Conservation (phyloP, 2,329 filamentous ascomycete genomes). For the Apiospora sp. region DNA sequence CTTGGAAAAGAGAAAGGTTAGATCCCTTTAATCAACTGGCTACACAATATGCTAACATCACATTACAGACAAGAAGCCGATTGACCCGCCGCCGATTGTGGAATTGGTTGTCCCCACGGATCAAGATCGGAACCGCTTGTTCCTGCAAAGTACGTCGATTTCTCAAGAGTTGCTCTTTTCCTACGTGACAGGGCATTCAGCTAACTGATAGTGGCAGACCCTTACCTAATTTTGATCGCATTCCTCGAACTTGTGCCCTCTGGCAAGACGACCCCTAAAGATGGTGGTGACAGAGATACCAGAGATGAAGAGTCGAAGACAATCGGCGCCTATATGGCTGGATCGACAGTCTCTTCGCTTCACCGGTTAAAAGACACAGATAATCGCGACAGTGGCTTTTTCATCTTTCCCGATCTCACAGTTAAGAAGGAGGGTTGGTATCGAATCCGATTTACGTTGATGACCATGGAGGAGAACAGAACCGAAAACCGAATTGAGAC, state of each 20-base stretch:
- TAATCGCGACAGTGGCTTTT: conserved; percentile 83
- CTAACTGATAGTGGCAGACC: conserved; percentile 33
- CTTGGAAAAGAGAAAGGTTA: conserved; percentile 27
- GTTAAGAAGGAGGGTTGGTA: conserved; percentile 77
- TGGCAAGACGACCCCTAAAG: neutral
- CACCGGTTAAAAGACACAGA: conserved; percentile 82
- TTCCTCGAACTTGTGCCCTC: neutral
- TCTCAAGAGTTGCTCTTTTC: neutral
- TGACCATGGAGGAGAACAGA: conserved; percentile 63
- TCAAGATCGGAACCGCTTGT: conserved; percentile 56
- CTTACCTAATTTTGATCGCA: conserved; percentile 41
- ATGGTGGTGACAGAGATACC: conserved; percentile 28
- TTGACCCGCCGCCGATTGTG: conserved; percentile 87
- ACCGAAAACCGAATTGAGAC: neutral
- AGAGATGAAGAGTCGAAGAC: conserved; percentile 50
- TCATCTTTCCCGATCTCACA: conserved; percentile 90
- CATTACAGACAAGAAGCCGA: conserved; percentile 77
- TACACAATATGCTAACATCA: conserved; percentile 27
- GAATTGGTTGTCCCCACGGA: conserved; percentile 65
- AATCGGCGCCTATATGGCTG: conserved; percentile 61
- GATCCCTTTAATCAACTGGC: neutral
- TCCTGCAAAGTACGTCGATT: conserved; percentile 63
- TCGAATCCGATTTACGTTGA: conserved; percentile 79
- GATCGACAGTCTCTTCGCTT: conserved; percentile 80
- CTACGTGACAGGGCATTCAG: neutral